Evolutionary conservation across 768 basidiomycete genomes (phyloP).

Genomic region (Sporobolomyces phaffii): DNA sequence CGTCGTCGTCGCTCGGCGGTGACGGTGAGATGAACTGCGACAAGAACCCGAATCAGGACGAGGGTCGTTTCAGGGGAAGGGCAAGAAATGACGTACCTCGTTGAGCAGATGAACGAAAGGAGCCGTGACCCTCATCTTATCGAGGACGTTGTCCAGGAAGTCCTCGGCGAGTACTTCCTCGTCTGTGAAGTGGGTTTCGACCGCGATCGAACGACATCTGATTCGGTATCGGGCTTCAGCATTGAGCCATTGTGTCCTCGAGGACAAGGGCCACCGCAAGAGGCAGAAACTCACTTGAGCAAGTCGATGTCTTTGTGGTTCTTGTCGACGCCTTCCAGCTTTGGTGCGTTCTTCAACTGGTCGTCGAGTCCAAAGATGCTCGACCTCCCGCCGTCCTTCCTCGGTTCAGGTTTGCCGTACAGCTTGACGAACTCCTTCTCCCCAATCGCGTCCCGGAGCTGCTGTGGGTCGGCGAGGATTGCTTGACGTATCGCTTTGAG

Average conservation of each 20-base stretch:
- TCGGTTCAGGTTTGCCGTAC: conserved; percentile 53
- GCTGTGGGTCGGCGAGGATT: conserved; percentile 26
- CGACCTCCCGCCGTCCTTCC: conserved; percentile 52
- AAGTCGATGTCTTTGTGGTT: conserved; percentile 89
- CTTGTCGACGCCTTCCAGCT: conserved; percentile 66
- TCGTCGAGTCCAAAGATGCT: conserved; percentile 84
- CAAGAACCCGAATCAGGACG: neutral
- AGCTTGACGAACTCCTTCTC: conserved; percentile 63
- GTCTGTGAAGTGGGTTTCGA: conserved; percentile 60
- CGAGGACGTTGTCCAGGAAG: conserved; percentile 61
- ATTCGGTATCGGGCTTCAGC: neutral
- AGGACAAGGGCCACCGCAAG: conserved; percentile 49
- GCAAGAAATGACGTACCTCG: conserved; percentile 24
- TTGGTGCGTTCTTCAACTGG: conserved; percentile 83
- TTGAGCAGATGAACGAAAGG: conserved; percentile 62
- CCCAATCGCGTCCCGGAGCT: conserved; percentile 54
- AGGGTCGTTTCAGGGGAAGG: neutral
- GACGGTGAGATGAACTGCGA: conserved; percentile 40
- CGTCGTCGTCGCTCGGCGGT: conserved; percentile 17
- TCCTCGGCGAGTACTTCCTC: conserved; percentile 61
- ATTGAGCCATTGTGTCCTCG: neutral
- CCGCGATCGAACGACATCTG: conserved; percentile 26
- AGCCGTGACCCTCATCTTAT: conserved; percentile 55
- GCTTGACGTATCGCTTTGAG: conserved; percentile 65
- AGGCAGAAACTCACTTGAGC: conserved; percentile 66